These are phyloP conservation scores for Pigoraptor vietnamica DNA, from an alignment of 78 protist genomes.

Conservation along the genomic window DNA sequence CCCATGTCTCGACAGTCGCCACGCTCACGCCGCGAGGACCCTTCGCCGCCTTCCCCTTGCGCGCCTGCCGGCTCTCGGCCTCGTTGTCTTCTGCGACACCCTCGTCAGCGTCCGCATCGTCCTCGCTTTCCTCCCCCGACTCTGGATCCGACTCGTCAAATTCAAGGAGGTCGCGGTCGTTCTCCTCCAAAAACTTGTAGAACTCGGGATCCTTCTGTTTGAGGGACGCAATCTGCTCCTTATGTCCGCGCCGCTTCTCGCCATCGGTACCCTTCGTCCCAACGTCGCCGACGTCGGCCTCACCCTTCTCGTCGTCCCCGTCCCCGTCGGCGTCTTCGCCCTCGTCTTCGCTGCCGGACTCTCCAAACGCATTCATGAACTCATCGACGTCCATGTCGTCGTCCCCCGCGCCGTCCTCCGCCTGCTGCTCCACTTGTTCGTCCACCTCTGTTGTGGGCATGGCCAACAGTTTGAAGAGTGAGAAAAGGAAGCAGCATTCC, in stretches of 20 bases:
- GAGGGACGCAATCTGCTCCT: slow-evolving; percentile 1
- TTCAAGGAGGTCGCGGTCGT: not conserved
- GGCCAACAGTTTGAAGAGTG: not conserved
- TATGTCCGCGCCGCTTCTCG: not conserved
- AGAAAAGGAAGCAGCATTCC: not conserved
- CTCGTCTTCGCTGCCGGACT: not conserved
- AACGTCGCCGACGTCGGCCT: not conserved
- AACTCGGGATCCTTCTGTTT: slow-evolving; percentile 19
- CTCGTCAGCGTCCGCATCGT: not conserved
- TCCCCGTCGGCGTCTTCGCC: not conserved
- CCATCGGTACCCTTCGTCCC: not conserved
- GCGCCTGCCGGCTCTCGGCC: too few species aligned
- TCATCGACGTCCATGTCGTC: slow-evolving; percentile 13
- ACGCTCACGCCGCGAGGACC: not conserved
- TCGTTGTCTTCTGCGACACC: slow-evolving; percentile 4
- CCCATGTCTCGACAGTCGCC: not conserved
- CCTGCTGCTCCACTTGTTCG: not conserved
- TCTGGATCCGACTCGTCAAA: not conserved
- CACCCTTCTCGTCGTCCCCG: slow-evolving; percentile 7
- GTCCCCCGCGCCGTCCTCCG: not conserved
- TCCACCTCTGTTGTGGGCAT: not conserved
- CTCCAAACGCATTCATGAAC: not conserved
- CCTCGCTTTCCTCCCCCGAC: not conserved
- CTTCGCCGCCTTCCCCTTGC: not conserved
- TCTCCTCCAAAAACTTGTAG: not conserved